phyloP scores from a whole-genome alignment of 169 alveolate species.

The Plasmodium yoelii region DNA sequence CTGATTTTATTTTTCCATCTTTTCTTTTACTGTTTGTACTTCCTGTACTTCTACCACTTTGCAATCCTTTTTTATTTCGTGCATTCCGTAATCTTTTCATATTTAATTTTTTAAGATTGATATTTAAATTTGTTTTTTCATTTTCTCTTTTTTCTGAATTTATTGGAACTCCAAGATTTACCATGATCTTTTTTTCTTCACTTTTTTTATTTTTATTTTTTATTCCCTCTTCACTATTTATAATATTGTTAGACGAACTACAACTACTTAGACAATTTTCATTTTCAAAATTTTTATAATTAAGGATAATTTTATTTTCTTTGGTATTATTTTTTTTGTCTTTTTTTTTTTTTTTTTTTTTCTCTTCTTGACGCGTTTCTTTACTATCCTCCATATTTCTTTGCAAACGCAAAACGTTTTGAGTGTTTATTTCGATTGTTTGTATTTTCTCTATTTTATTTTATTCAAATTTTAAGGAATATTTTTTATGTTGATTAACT shows the following conservation, averaged over 20 bases:
- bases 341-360: background rate
- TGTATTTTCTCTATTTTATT: no score
- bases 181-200: no score
- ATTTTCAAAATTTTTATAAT: background rate
- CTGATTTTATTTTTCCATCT: background rate
- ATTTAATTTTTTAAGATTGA: no score
- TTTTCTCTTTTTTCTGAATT: background rate
- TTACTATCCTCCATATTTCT: no score
- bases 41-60: background rate
- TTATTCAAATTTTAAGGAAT: no score
- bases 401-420: no score
- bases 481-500: no score
- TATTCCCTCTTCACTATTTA: no score
- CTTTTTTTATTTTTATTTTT: no score
- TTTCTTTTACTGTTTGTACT: background rate
- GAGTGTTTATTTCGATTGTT: no score
- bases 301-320: background rate
- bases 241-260: no score
- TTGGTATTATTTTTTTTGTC: background rate
- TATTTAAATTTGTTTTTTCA: background rate
- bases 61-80: background rate
- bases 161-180: background rate
- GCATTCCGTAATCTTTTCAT: no score
- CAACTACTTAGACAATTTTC: background rate
- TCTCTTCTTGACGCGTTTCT: background rate